Evolutionary conservation across 1,139 yeast species (phyloP).

Genomic region (Pichia sp.): DNA sequence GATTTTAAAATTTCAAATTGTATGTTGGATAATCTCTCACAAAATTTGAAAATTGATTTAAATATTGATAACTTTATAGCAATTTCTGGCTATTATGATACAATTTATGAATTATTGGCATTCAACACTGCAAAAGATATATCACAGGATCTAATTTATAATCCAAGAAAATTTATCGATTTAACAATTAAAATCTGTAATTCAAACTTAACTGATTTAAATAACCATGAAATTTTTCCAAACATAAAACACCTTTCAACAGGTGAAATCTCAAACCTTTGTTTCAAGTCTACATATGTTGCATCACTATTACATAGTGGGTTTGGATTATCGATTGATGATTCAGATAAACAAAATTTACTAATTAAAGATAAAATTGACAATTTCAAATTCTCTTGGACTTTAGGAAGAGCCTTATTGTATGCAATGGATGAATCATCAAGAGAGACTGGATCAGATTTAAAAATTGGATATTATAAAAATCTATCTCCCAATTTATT

Average conservation of each 20-base stretch:
- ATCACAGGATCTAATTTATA: constrained; percentile 22
- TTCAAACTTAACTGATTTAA: constrained; percentile 17
- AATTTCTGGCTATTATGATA: constrained; percentile 79
- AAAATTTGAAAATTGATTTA: constrained; percentile 63
- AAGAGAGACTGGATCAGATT: constrained; percentile 14
- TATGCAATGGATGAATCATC: constrained; percentile 35
- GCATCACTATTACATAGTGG: constrained; percentile 67
- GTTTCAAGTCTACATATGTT: constrained; percentile 71
- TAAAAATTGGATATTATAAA: constrained; percentile 40
- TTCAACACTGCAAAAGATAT: constrained; percentile 27
- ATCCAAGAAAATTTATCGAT: constrained; percentile 20
- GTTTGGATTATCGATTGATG: constrained; percentile 53
- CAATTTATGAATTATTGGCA: constrained; percentile 38
- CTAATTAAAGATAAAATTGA: constrained; percentile 49
- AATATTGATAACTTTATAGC: constrained; percentile 65
- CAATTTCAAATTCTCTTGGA: constrained; percentile 74
- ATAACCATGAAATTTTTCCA: not conserved
- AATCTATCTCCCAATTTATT: constrained; percentile 44
- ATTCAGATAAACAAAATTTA: constrained; percentile 26
- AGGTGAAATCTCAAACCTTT: constrained; percentile 43
- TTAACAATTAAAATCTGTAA: constrained; percentile 25
- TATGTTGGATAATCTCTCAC: constrained; percentile 37
- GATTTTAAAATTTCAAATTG: constrained; percentile 35
- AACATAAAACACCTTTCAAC: constrained; percentile 30
- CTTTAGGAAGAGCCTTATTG: constrained; percentile 70